Conservation (phyloP, 805 yeast genomes). For the Henningerozyma blattae region DNA sequence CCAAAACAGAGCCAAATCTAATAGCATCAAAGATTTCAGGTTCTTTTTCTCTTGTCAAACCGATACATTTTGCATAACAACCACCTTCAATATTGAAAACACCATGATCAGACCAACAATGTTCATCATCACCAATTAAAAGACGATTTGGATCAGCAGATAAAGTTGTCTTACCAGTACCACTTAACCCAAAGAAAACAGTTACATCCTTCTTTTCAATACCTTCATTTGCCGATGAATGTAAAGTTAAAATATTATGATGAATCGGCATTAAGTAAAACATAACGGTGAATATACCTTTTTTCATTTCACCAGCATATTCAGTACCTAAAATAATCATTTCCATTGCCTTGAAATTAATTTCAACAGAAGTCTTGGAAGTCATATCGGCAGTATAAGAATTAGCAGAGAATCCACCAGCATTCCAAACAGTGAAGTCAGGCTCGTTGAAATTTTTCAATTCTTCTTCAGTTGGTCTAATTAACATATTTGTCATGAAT, state of each 20-base stretch:
- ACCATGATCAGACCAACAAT: conserved; percentile 98
- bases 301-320: conserved; percentile 99
- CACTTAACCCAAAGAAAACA: conserved; percentile 90
- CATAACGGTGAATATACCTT: conserved; percentile 98
- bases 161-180: conserved; percentile 96
- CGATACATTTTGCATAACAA: conserved; percentile 96
- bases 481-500: conserved; percentile 96
- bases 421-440: conserved; percentile 95
- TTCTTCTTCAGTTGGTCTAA: conserved; percentile 88
- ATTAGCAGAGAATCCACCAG: conserved; percentile 98
- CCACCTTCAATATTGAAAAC: conserved; percentile 99
- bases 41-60: conserved; percentile 80
- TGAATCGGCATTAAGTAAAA: conserved; percentile 95
- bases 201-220: conserved; percentile 72
- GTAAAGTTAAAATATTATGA: conserved; percentile 83
- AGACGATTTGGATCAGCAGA: conserved; percentile 92
- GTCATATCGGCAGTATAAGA: conserved; percentile 96
- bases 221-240: conserved; percentile 93
- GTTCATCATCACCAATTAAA: conserved; percentile 97
- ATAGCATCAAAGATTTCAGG: conserved; percentile 96
- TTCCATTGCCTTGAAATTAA: conserved; percentile 95
- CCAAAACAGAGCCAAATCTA: conserved; percentile 87
- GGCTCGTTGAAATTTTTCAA: conserved; percentile 88
- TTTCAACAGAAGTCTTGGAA: conserved; percentile 88
- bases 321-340: conserved; percentile 98